Percentiles rank a stretch among this genome's conserved stretches.
Evolutionary conservation across 208 protist species (phyloP).

Genomic region (Naegleria gruberi): DNA sequence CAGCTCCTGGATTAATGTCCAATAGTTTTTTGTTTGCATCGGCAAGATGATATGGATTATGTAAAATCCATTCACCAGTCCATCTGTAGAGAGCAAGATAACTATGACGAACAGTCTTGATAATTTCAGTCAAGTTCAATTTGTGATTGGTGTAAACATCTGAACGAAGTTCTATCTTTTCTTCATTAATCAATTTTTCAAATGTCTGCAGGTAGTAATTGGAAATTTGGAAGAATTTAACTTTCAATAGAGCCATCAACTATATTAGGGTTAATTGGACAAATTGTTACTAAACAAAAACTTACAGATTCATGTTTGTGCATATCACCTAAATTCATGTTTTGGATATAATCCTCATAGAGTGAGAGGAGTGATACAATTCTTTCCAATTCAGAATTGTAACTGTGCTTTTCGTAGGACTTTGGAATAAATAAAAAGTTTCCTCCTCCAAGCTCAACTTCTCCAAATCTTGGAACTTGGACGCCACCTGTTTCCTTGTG

Average conservation of each 20-base stretch:
- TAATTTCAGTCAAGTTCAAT: neutral
- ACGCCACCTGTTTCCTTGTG: neutral
- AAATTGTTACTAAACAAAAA: no score
- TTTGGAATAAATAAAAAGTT: slow-evolving; percentile 12
- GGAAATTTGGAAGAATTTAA: slow-evolving; percentile 2
- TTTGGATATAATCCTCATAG: slow-evolving; percentile 11
- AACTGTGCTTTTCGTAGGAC: neutral
- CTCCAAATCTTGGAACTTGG: neutral
- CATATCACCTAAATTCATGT: slow-evolving; percentile 14
- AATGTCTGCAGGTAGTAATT: neutral
- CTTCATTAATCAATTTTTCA: neutral
- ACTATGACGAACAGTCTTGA: neutral
- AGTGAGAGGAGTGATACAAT: neutral
- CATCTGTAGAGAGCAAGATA: neutral
- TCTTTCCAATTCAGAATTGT: neutral
- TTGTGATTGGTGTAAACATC: neutral
- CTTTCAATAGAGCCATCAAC: neutral
- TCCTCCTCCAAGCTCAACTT: neutral
- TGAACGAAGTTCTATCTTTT: neutral
- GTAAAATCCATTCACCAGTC: neutral
- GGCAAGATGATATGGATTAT: neutral
- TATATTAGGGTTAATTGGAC: no score
- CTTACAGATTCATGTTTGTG: neutral
- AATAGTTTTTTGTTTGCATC: neutral
- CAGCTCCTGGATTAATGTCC: neutral